These are phyloP conservation scores for Primulina huaijiensis DNA, from an alignment of 257 asterid genomes.

Conservation along the genomic window DNA sequence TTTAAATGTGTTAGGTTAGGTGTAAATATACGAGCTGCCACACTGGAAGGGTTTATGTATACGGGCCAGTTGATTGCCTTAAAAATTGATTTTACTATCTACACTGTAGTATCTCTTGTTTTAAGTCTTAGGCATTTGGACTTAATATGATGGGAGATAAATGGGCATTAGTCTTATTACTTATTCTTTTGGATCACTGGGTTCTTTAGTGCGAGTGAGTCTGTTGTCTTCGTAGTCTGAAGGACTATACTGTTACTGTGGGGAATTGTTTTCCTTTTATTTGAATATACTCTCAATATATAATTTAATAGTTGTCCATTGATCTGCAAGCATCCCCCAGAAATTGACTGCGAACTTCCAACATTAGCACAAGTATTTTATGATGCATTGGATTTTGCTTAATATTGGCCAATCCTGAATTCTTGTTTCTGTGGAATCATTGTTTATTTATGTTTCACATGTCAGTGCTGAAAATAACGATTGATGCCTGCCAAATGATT, in stretches of 20 bases:
- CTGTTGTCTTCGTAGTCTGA: background rate
- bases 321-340: no score
- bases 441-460: background rate
- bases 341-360: conserved; percentile 8
- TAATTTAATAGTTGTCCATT: background rate
- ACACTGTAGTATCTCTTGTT: background rate
- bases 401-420: background rate
- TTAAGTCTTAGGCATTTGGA: background rate
- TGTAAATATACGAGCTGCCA: background rate
- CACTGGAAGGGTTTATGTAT: background rate
- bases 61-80: background rate
- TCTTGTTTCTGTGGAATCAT: background rate
- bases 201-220: background rate
- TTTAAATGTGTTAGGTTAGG: conserved; percentile 9
- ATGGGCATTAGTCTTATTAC: background rate
- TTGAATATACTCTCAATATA: background rate
- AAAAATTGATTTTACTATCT: background rate
- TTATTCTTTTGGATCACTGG: background rate
- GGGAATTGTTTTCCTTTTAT: background rate
- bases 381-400: background rate
- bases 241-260: background rate
- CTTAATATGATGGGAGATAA: background rate
- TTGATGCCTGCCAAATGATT: no score
- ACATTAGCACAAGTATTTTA: background rate
- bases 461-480: no score